Conservation (phyloP, 164 flowering plant species). For the Berberis thunbergii region DNA sequence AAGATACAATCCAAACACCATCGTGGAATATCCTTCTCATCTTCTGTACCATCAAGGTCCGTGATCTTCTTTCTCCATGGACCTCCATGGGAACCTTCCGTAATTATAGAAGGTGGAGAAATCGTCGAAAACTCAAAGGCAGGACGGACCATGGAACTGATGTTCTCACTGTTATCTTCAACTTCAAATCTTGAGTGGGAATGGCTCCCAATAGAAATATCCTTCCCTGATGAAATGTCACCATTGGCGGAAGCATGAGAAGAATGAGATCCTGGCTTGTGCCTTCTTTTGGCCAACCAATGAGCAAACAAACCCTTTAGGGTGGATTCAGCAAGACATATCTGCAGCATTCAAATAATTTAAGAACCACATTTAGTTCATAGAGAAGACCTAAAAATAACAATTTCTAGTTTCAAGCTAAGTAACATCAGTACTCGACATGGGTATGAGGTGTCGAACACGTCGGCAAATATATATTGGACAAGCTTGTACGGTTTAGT, state of each 20-base stretch:
- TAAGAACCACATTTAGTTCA: not conserved
- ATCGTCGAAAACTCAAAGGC: slow-evolving; percentile 79
- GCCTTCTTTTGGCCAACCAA: slow-evolving; percentile 75
- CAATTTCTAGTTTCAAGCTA: not conserved
- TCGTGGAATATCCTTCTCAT: slow-evolving; percentile 91
- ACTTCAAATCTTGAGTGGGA: slow-evolving; percentile 60
- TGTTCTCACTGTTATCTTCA: slow-evolving; percentile 69
- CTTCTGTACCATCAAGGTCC: slow-evolving; percentile 89
- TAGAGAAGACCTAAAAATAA: not conserved
- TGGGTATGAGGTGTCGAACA: too few species aligned
- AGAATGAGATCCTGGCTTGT: slow-evolving; percentile 35
- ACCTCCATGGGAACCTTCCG: slow-evolving; percentile 97
- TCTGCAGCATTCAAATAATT: slow-evolving; percentile 36
- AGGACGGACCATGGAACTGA: slow-evolving; percentile 55
- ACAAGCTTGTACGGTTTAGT: too few species aligned
- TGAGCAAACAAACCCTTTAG: slow-evolving; percentile 81
- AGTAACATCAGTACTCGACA: too few species aligned
- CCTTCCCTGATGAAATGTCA: slow-evolving; percentile 57
- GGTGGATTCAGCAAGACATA: slow-evolving; percentile 91
- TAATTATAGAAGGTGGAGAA: slow-evolving; percentile 86
- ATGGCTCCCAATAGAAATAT: slow-evolving; percentile 37
- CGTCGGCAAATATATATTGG: too few species aligned
- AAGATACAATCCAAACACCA: slow-evolving; percentile 94
- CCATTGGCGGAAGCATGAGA: slow-evolving; percentile 59
- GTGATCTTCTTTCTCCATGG: slow-evolving; percentile 96